Base-by-base conservation (phyloP, 306 rosid genomes). In the Prunus mira region DNA sequence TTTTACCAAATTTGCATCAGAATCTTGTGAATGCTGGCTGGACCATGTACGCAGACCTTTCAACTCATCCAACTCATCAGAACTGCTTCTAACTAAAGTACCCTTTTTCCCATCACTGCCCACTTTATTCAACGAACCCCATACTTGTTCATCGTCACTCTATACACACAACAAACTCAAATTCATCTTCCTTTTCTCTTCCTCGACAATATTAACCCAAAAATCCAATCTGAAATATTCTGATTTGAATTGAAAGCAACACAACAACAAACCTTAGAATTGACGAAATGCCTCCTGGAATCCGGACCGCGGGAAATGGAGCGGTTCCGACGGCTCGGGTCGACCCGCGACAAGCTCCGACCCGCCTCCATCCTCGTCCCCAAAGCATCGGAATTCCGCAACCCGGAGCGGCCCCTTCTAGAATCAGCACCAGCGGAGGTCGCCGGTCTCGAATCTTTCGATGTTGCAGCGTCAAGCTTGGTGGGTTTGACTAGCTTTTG, bases 111-210 rank as follows among this genome's bases (percentile, higher is more conserved):
- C 63, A 82, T 80, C 78, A 63, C 65, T 87, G 46, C 67, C 65
- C 15, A n/a, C 73, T 61, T 51, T 80, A 73, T 30, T 45, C 38
- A 54, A 47, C 3, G 67, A 62, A 50, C 67, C 27, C 67, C 69
- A 76, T 25, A 80, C 88, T 30, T 76, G 82, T 70, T 95, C 97
- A 79, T 87, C 89, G 76, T 95, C 98, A 38, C 97, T 92, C 98
- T 95, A 79, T 15, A 69, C 68, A 84, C 41, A 76, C 62, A 83
- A 74, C 72, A 81, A 79, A 76, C 43, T 41, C 76, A 78, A 71
- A 22, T 34, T 47, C 62, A 56, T 20, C 14, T n/a, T 56, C 28
- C 25, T 56, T 56, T 56, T 56, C 28, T 1, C 13, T 10, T n/a
- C 7, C 28, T 5, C 14, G 54, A 6, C 52, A 57, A 9, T 12